These are phyloP conservation scores for Fusarium dlaminii DNA, from an alignment of 2,329 filamentous ascomycete species.

Conservation along the genomic window DNA sequence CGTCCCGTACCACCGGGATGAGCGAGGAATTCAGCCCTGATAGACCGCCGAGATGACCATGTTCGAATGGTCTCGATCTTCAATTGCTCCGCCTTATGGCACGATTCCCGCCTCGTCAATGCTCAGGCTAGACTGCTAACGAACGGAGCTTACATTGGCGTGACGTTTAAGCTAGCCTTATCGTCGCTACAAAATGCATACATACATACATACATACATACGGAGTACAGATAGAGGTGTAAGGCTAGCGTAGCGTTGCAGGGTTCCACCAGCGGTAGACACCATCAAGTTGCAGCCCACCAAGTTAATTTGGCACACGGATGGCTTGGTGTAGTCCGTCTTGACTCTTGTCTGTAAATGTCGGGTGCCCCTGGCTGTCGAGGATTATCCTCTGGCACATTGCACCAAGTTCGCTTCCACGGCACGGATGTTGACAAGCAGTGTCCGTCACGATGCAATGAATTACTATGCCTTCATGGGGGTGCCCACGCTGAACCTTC, in stretches of 20 bases:
- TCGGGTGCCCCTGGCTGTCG: slow-evolving; percentile 31
- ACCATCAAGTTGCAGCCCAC: slow-evolving; percentile 30
- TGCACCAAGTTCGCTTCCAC: slow-evolving; percentile 29
- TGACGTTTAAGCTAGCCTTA: slow-evolving; percentile 42
- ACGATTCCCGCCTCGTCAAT: slow-evolving; percentile 40
- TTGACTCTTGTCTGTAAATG: not conserved
- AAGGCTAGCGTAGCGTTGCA: slow-evolving; percentile 20
- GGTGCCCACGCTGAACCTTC: not conserved
- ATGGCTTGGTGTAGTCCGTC: slow-evolving; percentile 40
- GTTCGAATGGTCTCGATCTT: slow-evolving; percentile 43
- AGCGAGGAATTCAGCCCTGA: slow-evolving; percentile 30
- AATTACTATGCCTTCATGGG: not conserved
- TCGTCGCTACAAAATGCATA: slow-evolving; percentile 15
- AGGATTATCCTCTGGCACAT: slow-evolving; percentile 37
- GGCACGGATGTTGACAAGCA: not conserved
- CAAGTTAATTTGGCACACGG: slow-evolving; percentile 41
- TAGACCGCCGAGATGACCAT: slow-evolving; percentile 25
- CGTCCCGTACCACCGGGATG: slow-evolving; percentile 42
- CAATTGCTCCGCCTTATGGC: slow-evolving; percentile 40
- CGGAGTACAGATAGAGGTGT: not conserved
- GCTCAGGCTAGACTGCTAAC: slow-evolving; percentile 32
- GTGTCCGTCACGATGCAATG: not conserved
- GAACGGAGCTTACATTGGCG: slow-evolving; percentile 36
- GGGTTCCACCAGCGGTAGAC: slow-evolving; percentile 28
- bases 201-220: not conserved